Conservation (phyloP, 1,284 basidiomycete genomes). For the Lentinus polychrous region DNA sequence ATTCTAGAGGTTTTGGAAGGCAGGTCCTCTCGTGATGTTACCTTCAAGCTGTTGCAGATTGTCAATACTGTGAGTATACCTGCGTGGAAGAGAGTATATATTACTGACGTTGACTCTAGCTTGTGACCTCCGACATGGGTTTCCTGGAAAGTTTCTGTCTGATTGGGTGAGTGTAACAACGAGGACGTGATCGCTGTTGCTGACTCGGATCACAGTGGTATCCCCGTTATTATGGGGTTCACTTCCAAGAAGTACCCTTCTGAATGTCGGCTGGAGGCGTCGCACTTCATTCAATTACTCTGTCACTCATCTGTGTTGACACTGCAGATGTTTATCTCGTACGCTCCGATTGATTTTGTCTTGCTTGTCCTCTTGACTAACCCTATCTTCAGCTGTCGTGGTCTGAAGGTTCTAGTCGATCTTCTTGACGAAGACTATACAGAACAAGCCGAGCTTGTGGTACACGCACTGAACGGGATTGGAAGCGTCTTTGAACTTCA, state of each 20-base stretch:
- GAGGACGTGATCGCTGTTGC: background rate
- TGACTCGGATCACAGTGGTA: slow-evolving; percentile 48
- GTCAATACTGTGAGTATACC: slow-evolving; percentile 70
- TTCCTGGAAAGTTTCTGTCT: slow-evolving; percentile 94
- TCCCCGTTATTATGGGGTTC: slow-evolving; percentile 90
- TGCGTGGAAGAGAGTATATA: background rate
- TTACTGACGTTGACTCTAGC: slow-evolving; percentile 35
- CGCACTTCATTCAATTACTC: slow-evolving; percentile 88
- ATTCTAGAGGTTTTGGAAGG: slow-evolving; percentile 90
- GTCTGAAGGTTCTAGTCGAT: slow-evolving; percentile 89
- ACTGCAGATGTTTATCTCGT: slow-evolving; percentile 97
- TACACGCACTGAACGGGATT: slow-evolving; percentile 91
- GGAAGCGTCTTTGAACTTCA: slow-evolving; percentile 93
- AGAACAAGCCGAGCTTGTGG: slow-evolving; percentile 85
- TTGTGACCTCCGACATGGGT: slow-evolving; percentile 80
- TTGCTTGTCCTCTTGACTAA: background rate
- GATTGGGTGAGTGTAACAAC: slow-evolving; percentile 59
- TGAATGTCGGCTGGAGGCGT: slow-evolving; percentile 92
- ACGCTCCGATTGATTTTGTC: slow-evolving; percentile 25
- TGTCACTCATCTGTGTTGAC: slow-evolving; percentile 92
- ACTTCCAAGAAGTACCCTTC: slow-evolving; percentile 92
- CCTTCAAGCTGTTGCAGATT: slow-evolving; percentile 79
- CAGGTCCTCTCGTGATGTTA: slow-evolving; percentile 76
- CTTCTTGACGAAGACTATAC: slow-evolving; percentile 94
- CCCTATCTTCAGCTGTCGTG: slow-evolving; percentile 64